Percentiles rank a stretch among this genome's conserved stretches.
Conservation (phyloP, 2,329 filamentous ascomycete genomes). For the Paraphoma chrysanthemicola region DNA sequence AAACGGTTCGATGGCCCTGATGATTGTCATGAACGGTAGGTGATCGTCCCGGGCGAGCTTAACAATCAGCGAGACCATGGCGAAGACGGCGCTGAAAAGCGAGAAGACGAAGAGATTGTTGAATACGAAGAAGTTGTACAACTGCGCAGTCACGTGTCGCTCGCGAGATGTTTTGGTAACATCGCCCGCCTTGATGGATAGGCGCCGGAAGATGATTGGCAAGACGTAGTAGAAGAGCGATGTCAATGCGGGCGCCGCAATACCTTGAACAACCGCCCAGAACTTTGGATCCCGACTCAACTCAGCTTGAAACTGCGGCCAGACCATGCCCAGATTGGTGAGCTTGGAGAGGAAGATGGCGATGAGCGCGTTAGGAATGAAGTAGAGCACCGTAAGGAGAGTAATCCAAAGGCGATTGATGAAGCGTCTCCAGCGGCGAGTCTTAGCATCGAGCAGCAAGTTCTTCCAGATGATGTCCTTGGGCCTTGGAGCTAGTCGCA, state of each 20-base stretch:
- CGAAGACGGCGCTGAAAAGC: conserved; percentile 83
- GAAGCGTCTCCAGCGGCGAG: conserved; percentile 74
- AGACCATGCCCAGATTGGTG: conserved; percentile 78
- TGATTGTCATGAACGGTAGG: conserved; percentile 67
- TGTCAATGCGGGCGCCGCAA: conserved; percentile 84
- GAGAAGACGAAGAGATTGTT: conserved; percentile 97
- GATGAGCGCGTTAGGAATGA: conserved; percentile 91
- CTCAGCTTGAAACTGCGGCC: conserved; percentile 74
- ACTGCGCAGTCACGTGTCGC: conserved; percentile 85
- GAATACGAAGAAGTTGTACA: conserved; percentile 96
- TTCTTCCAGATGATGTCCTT: conserved; percentile 98
- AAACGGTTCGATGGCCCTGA: conserved; percentile 70
- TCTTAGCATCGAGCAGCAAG: conserved; percentile 72
- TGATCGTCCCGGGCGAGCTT: conserved; percentile 60
- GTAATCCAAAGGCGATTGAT: conserved; percentile 86
- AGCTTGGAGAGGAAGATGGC: conserved; percentile 92
- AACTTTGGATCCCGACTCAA: conserved; percentile 68
- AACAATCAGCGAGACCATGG: conserved; percentile 72
- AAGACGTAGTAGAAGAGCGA: conserved; percentile 87
- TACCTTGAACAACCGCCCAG: conserved; percentile 92
- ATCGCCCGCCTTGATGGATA: conserved; percentile 85
- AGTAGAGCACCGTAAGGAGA: conserved; percentile 82
- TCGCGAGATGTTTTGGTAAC: conserved; percentile 91
- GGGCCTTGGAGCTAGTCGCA: conserved; percentile 82
- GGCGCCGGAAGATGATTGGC: conserved; percentile 87